Base-by-base conservation (phyloP, 2,329 filamentous ascomycete genomes). In the Cladosporium oxysporum region DNA sequence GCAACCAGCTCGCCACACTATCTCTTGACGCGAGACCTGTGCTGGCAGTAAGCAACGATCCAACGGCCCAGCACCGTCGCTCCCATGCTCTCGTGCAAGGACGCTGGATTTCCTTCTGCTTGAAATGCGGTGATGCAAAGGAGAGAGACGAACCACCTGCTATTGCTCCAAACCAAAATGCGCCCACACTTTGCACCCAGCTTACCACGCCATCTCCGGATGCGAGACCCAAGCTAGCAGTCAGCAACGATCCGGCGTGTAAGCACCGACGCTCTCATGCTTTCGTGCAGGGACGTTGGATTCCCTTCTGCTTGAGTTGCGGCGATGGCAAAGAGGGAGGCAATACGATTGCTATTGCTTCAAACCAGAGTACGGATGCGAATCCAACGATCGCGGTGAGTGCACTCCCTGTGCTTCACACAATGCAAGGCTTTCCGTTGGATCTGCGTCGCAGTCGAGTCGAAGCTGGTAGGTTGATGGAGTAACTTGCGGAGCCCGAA, bases 351-450 rank as follows among this genome's bases (percentile, higher is more conserved):
- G 41, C 41, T 44, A 2, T 11, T 10, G 5, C n/a, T 21, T 14
- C 41, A 11, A 44, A 6, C 41, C 6, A 7, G 18, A 3, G 3
- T 10, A n/a, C n/a, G 12, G 8, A 28, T 29, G 26, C 8, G 10
- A 53, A n/a, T 4, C 5, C 41, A 10, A 47, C 14, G 5, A 14
- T 33, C 14, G 26, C 16, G 5, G 31, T 21, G 8, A 35, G 61
- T 18, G 35, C 61, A 23, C 33, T 18, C 21, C 29, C 31, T 44
- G n/a, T 63, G 4, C 8, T 63, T 8, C 50, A 63, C 10, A 44
- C 33, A 7, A 31, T 29, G 29, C 61, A 63, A 26, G 61, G 61
- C 6, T 63, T 63, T 16, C 61, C 61, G 5, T 57, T 47, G 37
- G 50, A 63, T 33, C 50, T 63, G 26, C 50, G 61, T 5, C 37